Evolutionary conservation across 768 basidiomycete species (phyloP).

Genomic region (Naganishia antarctica): DNA sequence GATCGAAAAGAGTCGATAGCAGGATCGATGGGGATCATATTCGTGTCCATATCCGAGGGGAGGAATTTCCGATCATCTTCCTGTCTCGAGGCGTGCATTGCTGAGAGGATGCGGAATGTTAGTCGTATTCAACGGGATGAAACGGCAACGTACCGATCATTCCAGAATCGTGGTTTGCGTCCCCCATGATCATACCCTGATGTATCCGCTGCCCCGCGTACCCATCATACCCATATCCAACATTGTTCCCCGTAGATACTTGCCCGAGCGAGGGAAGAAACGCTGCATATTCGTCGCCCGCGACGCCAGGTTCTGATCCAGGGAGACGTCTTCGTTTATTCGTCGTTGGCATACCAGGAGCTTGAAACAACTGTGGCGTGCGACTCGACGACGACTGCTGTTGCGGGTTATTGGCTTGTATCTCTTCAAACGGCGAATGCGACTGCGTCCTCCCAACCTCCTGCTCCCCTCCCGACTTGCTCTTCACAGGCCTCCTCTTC

Average conservation of each 20-base stretch:
- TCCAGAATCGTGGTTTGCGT: neutral
- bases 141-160: neutral
- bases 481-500: constrained; percentile 24
- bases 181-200: neutral
- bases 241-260: neutral
- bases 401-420: neutral
- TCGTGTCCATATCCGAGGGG: neutral
- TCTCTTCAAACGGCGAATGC: no score
- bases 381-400: neutral
- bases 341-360: neutral
- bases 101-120: no score
- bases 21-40: neutral
- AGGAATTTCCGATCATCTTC: constrained; percentile 1
- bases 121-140: neutral
- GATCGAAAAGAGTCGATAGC: neutral
- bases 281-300: neutral
- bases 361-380: neutral
- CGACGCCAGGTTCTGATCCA: neutral
- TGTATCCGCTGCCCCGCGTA: neutral
- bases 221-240: constrained; percentile 1
- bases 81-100: no score
- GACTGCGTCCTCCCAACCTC: neutral
- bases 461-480: neutral
- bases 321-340: constrained; percentile 4
- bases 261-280: neutral